Conservation (phyloP, 2,329 filamentous ascomycete genomes). For the Claviceps sorghi region DNA sequence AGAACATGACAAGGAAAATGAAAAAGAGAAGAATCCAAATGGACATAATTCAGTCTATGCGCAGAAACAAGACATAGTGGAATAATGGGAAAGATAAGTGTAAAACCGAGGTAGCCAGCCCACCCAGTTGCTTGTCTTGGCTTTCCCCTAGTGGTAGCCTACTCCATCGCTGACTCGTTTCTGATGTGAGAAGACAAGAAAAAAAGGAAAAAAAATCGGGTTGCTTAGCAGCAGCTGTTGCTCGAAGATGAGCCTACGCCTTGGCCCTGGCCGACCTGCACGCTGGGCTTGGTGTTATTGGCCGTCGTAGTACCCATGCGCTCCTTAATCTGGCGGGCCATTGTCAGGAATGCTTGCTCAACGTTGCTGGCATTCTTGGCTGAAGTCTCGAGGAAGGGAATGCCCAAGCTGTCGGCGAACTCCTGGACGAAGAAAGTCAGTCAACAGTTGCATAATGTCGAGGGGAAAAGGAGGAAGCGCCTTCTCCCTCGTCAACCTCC, state of each 20-base stretch:
- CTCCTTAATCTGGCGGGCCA: conserved; percentile 99
- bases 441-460: not conserved
- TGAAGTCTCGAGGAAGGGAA: conserved; percentile 98
- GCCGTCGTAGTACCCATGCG: conserved; percentile 93
- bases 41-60: conserved; percentile 23
- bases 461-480: not conserved
- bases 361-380: conserved; percentile 99
- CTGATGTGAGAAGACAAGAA: not conserved
- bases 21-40: conserved; percentile 17
- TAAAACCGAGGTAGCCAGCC: conserved; percentile 8
- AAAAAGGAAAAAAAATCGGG: not conserved
- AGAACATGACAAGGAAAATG: conserved; percentile 7
- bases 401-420: conserved; percentile 95
- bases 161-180: conserved; percentile 1
- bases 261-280: conserved; percentile 89
- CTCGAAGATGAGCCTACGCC: conserved; percentile 78
- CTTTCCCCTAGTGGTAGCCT: conserved; percentile 9
- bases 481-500: not conserved
- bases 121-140: conserved; percentile 17
- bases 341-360: conserved; percentile 98
- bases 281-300: conserved; percentile 96
- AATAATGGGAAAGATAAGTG: conserved; percentile 14
- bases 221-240: conserved; percentile 75
- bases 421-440: conserved; percentile 44
- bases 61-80: conserved; percentile 15